A percentile compares a stretch with the other conserved stretches of the same genome.
Conservation (phyloP, 257 asterid genomes). For the Eustoma russellianum region DNA sequence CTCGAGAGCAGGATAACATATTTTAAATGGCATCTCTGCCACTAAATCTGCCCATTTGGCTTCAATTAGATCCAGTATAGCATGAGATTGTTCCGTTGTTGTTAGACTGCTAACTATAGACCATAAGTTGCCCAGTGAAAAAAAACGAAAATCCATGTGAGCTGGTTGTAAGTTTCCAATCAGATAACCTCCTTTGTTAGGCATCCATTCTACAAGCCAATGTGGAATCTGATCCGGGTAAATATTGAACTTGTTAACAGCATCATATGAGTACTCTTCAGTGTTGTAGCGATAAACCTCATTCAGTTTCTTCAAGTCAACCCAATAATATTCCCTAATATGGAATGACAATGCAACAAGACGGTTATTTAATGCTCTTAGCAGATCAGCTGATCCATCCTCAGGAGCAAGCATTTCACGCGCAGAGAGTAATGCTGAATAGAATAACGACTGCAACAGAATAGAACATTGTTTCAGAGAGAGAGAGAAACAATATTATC, state of each 20-base stretch:
- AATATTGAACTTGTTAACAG: constrained; percentile 65
- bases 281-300: constrained; percentile 75
- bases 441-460: constrained; percentile 52
- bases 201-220: constrained; percentile 80
- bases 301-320: constrained; percentile 54
- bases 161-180: constrained; percentile 76
- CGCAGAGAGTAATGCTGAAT: constrained; percentile 60
- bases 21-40: constrained; percentile 66
- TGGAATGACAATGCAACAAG: constrained; percentile 67
- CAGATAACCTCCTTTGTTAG: constrained; percentile 57
- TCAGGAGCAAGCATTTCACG: constrained; percentile 71
- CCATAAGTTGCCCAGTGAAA: constrained; percentile 70
- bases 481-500: neutral
- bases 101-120: constrained; percentile 52
- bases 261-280: constrained; percentile 71
- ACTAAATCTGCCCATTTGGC: constrained; percentile 72
- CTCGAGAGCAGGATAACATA: constrained; percentile 75
- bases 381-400: constrained; percentile 58
- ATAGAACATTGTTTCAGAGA: neutral
- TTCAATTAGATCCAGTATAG: constrained; percentile 60
- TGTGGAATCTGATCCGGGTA: constrained; percentile 74
- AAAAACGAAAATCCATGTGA: constrained; percentile 76
- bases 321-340: constrained; percentile 69
- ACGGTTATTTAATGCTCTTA: constrained; percentile 62
- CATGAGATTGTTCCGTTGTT: constrained; percentile 51